Evolutionary conservation across 441 rosid genomes (phyloP).

Genomic region (Bruguiera hainesii): DNA sequence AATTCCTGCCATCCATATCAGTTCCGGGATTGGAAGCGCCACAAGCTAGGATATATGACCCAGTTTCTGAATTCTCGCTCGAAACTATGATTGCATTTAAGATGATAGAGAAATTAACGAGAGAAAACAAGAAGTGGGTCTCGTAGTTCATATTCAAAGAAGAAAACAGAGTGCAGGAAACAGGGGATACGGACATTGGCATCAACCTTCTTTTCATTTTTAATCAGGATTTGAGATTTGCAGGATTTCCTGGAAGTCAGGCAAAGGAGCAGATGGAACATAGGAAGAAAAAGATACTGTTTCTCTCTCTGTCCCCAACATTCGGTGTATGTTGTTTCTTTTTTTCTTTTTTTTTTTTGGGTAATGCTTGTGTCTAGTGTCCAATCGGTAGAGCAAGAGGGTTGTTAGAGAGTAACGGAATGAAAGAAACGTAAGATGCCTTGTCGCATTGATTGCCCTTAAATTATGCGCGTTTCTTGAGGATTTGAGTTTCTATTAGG

Average conservation of each 20-base stretch:
- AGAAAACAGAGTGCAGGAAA: conserved; percentile 23
- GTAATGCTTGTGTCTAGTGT: not conserved
- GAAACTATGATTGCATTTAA: conserved; percentile 20
- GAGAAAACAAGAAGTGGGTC: conserved; percentile 18
- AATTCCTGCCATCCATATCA: conserved; percentile 55
- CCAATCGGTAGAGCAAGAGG: not conserved
- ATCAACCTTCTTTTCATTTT: not conserved
- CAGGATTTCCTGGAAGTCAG: conserved; percentile 12
- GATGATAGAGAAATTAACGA: conserved; percentile 29
- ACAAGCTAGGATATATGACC: conserved; percentile 37
- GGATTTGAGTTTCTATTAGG: no score
- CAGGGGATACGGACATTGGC: conserved; percentile 5
- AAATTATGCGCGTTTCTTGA: no score
- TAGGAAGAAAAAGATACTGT: conserved; percentile 1
- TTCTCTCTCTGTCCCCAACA: conserved; percentile 7
- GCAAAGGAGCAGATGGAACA: conserved; percentile 15
- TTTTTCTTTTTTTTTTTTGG: not conserved
- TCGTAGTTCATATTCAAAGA: conserved; percentile 39
- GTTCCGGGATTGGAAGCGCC: conserved; percentile 39
- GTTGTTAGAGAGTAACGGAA: not conserved
- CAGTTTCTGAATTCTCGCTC: conserved; percentile 22
- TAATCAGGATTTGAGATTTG: not conserved
- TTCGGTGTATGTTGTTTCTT: not conserved
- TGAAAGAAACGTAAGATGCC: not conserved
- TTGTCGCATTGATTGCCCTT: no score